These are phyloP conservation scores for Cymodocea nodosa DNA, from an alignment of 116 monocot species.

Conservation along the genomic window DNA sequence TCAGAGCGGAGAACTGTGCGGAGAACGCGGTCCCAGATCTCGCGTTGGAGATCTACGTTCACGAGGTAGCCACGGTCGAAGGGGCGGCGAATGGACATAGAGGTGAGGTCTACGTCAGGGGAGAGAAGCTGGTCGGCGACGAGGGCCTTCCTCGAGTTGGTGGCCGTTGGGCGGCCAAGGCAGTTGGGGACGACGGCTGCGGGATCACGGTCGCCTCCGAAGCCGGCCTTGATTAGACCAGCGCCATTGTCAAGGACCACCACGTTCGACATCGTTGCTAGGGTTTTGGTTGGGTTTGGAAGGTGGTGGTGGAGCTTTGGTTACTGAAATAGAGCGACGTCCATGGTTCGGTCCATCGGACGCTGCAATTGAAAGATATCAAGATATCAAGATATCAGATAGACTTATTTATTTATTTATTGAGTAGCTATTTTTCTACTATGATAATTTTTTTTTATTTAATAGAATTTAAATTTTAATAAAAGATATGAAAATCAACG, in stretches of 20 bases:
- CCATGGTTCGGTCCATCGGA: too few species aligned
- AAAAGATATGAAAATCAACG: too few species aligned
- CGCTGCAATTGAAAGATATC: too few species aligned
- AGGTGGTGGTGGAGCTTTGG: not conserved
- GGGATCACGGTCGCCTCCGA: slow-evolving; percentile 76
- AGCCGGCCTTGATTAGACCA: slow-evolving; percentile 81
- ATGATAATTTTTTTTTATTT: too few species aligned
- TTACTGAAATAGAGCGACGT: too few species aligned
- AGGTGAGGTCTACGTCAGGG: slow-evolving; percentile 46
- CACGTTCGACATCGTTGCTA: slow-evolving; percentile 13
- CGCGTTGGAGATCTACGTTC: slow-evolving; percentile 62
- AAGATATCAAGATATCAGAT: too few species aligned
- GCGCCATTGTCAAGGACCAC: slow-evolving; percentile 91
- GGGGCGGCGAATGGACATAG: slow-evolving; percentile 72
- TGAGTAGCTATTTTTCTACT: too few species aligned
- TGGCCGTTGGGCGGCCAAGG: slow-evolving; percentile 30
- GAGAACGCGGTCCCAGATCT: slow-evolving; percentile 70
- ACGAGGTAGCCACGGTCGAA: slow-evolving; percentile 86
- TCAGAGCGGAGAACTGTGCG: slow-evolving; percentile 34
- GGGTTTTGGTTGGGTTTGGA: not conserved
- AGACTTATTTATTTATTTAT: too few species aligned
- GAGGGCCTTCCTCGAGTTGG: slow-evolving; percentile 6
- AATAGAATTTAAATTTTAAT: too few species aligned
- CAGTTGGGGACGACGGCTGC: slow-evolving; percentile 74
- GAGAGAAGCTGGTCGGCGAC: slow-evolving; percentile 64